Percentiles rank a stretch among this genome's conserved stretches.
Conservation (phyloP, 1,284 basidiomycete genomes). For the Nidula niveotomentosa region DNA sequence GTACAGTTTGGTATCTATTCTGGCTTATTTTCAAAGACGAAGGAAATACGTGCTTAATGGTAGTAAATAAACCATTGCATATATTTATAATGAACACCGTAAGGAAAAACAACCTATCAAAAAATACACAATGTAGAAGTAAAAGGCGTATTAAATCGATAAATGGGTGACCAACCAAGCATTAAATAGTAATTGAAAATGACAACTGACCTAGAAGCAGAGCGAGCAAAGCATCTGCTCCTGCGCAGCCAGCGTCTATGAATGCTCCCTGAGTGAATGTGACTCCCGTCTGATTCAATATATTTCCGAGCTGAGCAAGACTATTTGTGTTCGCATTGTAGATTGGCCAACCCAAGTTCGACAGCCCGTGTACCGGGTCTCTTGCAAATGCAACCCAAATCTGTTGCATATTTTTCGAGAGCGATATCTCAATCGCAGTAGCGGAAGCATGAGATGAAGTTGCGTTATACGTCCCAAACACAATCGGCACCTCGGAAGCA, state of each 20-base stretch:
- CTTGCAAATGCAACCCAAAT: constrained; percentile 32
- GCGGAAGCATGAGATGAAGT: constrained; percentile 12
- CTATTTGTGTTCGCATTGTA: constrained; percentile 24
- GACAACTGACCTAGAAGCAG: background rate
- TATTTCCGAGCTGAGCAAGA: constrained; percentile 25
- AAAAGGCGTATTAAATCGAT: constrained; percentile 8
- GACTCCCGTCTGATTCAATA: constrained; percentile 24
- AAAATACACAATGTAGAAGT: no score
- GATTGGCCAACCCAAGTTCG: constrained; percentile 25
- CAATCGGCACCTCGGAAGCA: constrained; percentile 27
- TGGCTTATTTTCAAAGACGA: no score
- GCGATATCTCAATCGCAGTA: constrained; percentile 19
- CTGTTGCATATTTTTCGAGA: constrained; percentile 25
- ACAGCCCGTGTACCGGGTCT: constrained; percentile 22
- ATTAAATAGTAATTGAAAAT: no score
- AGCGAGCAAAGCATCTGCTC: background rate
- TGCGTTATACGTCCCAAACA: constrained; percentile 26
- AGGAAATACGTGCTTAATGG: no score
- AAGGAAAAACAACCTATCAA: no score
- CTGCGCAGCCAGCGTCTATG: constrained; percentile 11
- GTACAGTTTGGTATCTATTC: no score
- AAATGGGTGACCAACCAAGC: constrained; percentile 15
- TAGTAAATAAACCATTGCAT: no score
- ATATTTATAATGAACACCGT: no score
- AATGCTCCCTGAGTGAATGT: constrained; percentile 18